Evolutionary conservation across 495 filamentous ascomycete species (phyloP).

Genomic region (Penicillium pulvis): DNA sequence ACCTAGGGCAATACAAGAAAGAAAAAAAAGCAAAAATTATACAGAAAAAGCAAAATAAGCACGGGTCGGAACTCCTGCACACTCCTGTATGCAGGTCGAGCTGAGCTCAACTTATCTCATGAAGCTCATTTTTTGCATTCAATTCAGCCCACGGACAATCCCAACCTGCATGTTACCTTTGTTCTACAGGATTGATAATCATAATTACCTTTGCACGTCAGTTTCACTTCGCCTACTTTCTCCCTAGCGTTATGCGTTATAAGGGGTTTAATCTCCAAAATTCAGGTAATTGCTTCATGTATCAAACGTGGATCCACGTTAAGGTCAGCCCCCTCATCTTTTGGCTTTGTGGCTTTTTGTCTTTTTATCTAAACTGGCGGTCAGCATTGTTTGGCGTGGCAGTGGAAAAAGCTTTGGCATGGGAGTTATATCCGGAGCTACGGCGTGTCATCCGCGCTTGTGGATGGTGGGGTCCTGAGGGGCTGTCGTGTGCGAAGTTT

Average conservation of each 20-base stretch:
- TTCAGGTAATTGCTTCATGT: constrained; percentile 1
- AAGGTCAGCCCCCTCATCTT: background rate
- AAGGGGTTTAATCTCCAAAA: background rate
- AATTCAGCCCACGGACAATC: background rate
- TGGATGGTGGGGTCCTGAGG: constrained; percentile 4
- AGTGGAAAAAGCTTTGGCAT: background rate
- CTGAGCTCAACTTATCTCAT: constrained; percentile 3
- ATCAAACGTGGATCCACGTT: background rate
- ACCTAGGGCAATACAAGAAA: background rate
- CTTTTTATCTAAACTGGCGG: constrained; percentile 17
- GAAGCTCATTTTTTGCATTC: background rate
- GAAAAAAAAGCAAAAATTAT: background rate
- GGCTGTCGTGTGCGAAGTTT: constrained; percentile 7
- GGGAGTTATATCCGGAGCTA: background rate
- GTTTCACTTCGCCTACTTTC: background rate
- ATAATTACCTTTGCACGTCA: background rate
- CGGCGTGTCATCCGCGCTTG: constrained; percentile 9
- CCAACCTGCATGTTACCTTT: constrained; percentile 1
- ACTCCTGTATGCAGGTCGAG: constrained; percentile 4
- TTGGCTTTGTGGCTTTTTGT: background rate
- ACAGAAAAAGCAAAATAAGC: constrained; percentile 3
- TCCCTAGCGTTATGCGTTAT: background rate
- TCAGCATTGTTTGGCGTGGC: constrained; percentile 15
- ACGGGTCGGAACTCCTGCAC: constrained; percentile 1
- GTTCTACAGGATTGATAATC: background rate